Evolutionary conservation across 2,329 filamentous ascomycete species (phyloP), one percentile per base, ranked within the genome.

Genomic region (Claviceps africana): DNA sequence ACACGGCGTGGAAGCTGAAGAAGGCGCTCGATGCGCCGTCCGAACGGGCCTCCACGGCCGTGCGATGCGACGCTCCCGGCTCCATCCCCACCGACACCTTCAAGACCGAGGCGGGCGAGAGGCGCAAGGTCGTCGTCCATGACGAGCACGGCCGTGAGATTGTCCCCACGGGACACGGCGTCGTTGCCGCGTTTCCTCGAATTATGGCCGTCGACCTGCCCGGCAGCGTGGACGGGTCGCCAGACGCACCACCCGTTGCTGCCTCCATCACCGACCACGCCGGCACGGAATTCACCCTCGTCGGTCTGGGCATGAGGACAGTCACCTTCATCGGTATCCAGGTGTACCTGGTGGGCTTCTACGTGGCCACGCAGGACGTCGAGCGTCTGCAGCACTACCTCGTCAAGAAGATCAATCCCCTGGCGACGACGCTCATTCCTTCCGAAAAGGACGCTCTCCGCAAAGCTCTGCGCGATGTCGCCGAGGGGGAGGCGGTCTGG

Each of bases 331-430:
- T 97, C 45, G 74, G 80, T 48, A 88, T 98, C 45, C 84, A 95
- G 65, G 93, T 98, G 51, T 98, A 98, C 70, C 86, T 97, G 19
- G 86, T 95, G 0, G 93, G 91, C 17, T 81, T 94, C 60, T 98
- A 98, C 70, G 77, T 97, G 28, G 87, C 89, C 28, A 91, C 85
- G 0, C 73, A 83, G 39, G 89, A 95, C 62, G 82, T 98, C 54
- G 81, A 83, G 4, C 75, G 77, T n/a, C 74, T 98, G 42, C 91
- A 97, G 68, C 75, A 78, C 58, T 79, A 81, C 45, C 76, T 97
- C 31, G 78, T 94, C 55, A 82, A 83, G 63, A 81, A 81, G 56
- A 79, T 94, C 60, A 88, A 88, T 63, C 78, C 83, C 0, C 71
- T 82, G 3, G 91, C 90, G 2, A 94, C 88, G 0, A 88, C 89